These are phyloP conservation scores for Stemphylium lycopersici DNA, from an alignment of 2,329 filamentous ascomycete genomes.

Conservation along the genomic window DNA sequence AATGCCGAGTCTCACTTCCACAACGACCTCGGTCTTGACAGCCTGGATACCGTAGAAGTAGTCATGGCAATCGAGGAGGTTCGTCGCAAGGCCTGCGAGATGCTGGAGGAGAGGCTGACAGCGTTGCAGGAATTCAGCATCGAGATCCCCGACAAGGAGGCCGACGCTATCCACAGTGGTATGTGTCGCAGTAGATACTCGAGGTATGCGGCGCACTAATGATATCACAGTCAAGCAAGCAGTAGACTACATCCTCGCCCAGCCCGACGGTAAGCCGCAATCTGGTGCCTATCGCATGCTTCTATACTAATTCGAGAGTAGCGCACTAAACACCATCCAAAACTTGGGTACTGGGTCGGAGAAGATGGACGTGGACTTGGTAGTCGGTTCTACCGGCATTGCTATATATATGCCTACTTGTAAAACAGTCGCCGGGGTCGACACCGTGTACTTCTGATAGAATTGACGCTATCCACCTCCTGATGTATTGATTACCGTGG, in stretches of 20 bases:
- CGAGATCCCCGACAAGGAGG: constrained; percentile 97
- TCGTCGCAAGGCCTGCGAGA: constrained; percentile 33
- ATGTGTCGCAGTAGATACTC: constrained; percentile 51
- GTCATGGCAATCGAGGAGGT: constrained; percentile 99
- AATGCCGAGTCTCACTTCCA: constrained; percentile 85
- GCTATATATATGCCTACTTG: constrained; percentile 48
- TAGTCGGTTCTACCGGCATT: constrained; percentile 41
- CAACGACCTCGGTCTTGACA: constrained; percentile 96
- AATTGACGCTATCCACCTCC: constrained; percentile 43
- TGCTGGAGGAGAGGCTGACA: constrained; percentile 19
- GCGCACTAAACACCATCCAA: constrained; percentile 41
- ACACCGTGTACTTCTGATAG: constrained; percentile 46
- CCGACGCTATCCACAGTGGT: constrained; percentile 93
- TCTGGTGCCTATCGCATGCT: constrained; percentile 29
- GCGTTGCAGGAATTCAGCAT: constrained; percentile 75
- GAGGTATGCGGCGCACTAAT: constrained; percentile 39
- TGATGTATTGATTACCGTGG: constrained; percentile 10
- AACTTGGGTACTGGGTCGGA: constrained; percentile 26
- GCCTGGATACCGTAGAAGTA: constrained; percentile 97
- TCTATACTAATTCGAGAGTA: constrained; percentile 30
- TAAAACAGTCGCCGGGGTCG: constrained; percentile 47
- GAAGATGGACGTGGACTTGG: constrained; percentile 37
- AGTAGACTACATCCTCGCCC: constrained; percentile 89
- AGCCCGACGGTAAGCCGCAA: constrained; percentile 78
- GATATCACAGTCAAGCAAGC: constrained; percentile 79